Conservation (phyloP, 2,329 filamentous ascomycete species). For the Emydomyces testavorans region DNA sequence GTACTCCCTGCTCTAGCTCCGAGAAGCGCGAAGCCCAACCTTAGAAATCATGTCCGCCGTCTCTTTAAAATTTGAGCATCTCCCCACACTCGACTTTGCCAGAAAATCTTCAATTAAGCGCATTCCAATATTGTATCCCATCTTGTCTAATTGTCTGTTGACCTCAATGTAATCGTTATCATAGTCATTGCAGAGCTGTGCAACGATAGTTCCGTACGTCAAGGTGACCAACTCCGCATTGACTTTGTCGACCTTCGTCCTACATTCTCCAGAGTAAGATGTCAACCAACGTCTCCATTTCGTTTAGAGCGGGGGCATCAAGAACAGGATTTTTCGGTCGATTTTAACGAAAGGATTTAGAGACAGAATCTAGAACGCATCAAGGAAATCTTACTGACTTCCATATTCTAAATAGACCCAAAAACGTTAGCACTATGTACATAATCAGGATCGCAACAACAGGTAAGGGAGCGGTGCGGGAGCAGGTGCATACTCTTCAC, state of each 20-base stretch:
- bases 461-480: not conserved
- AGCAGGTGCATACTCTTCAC: slow-evolving; percentile 55
- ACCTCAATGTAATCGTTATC: slow-evolving; percentile 89
- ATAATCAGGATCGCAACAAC: not conserved
- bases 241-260: slow-evolving; percentile 91
- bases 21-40: slow-evolving; percentile 39
- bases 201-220: slow-evolving; percentile 95
- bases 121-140: slow-evolving; percentile 97
- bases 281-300: slow-evolving; percentile 4
- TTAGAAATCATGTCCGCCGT: slow-evolving; percentile 95
- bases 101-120: slow-evolving; percentile 95
- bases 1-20: not conserved
- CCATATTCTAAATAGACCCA: slow-evolving; percentile 57
- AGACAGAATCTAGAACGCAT: not conserved
- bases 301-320: slow-evolving; percentile 10
- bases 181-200: slow-evolving; percentile 92
- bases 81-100: slow-evolving; percentile 80
- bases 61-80: slow-evolving; percentile 86
- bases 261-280: slow-evolving; percentile 30
- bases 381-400: slow-evolving; percentile 53
- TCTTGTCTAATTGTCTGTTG: slow-evolving; percentile 95
- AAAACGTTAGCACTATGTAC: slow-evolving; percentile 22
- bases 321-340: not conserved
- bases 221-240: slow-evolving; percentile 94
- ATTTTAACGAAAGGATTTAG: not conserved